These are phyloP conservation scores for Trichoderma koningiopsis DNA, from an alignment of 2,329 filamentous ascomycete genomes.

Conservation along the genomic window DNA sequence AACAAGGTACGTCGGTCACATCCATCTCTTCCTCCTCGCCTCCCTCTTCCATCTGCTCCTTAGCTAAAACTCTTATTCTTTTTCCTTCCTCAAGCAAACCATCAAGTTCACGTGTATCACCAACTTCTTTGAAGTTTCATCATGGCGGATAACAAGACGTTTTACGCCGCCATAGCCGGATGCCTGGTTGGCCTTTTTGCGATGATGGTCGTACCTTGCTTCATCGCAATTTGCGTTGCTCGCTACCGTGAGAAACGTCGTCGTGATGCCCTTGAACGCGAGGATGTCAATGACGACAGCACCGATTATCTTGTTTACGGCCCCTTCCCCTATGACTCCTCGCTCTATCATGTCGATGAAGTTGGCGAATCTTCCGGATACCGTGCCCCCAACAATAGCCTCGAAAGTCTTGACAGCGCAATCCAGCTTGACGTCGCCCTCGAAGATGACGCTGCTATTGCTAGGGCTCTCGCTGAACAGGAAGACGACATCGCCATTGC, in stretches of 20 bases:
- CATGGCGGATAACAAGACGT: background rate
- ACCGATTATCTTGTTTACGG: background rate
- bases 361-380: constrained; percentile 9
- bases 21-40: background rate
- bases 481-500: background rate
- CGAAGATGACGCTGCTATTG: too few relatives aligned
- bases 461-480: background rate
- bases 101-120: background rate
- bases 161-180: background rate
- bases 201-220: constrained; percentile 7
- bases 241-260: constrained; percentile 16
- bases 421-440: background rate
- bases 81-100: background rate
- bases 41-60: background rate
- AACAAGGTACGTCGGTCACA: background rate
- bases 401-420: background rate
- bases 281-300: background rate
- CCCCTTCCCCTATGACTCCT: background rate
- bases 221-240: constrained; percentile 11
- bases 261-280: background rate
- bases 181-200: constrained; percentile 1
- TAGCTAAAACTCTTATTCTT: background rate
- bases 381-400: background rate
- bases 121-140: background rate
- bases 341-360: background rate